These are phyloP conservation scores for Fusarium protoensiforme DNA, from an alignment of 2,329 filamentous ascomycete species.

Conservation along the genomic window DNA sequence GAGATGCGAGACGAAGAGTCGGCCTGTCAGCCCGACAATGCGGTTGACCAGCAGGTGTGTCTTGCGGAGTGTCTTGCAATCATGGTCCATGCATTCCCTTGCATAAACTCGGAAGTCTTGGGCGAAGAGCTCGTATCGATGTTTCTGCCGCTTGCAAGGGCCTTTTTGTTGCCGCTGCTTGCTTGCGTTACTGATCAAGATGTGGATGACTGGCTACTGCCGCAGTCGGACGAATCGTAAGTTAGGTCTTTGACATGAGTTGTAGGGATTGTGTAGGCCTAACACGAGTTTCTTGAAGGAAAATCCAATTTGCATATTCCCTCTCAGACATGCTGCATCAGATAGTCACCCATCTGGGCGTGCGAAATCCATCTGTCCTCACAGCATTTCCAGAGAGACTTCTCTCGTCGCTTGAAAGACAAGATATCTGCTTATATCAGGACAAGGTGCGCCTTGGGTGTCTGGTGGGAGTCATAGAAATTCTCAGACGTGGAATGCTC, in stretches of 20 bases:
- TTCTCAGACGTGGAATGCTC: neutral
- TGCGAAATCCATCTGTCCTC: neutral
- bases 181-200: neutral
- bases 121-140: neutral
- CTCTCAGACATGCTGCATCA: neutral
- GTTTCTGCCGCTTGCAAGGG: neutral
- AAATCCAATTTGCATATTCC: neutral
- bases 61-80: neutral
- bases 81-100: neutral
- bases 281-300: neutral
- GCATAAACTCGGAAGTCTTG: neutral
- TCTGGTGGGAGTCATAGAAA: neutral
- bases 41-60: neutral
- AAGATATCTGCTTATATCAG: neutral
- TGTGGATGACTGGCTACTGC: neutral
- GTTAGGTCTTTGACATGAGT: neutral
- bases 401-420: neutral
- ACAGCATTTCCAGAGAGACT: neutral
- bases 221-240: neutral
- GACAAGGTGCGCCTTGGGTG: neutral
- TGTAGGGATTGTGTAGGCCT: neutral
- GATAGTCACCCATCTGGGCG: neutral
- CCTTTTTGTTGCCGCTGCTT: neutral
- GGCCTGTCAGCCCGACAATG: neutral
- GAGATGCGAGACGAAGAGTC: neutral